These are phyloP conservation scores for Lepidopterella palustris DNA, from an alignment of 495 filamentous ascomycete genomes.

Conservation along the genomic window DNA sequence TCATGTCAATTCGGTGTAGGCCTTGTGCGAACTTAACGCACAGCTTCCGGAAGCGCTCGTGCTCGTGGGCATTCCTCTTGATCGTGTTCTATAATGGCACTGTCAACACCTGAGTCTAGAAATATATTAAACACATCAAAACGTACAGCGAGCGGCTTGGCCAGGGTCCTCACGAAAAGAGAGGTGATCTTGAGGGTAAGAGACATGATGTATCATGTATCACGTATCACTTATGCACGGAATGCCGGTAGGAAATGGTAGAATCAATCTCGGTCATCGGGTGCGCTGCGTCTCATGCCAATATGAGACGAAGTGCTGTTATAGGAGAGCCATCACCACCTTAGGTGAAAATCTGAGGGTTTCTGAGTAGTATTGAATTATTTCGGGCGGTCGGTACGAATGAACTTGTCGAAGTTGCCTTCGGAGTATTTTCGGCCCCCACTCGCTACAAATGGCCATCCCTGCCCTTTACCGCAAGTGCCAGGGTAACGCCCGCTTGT, in stretches of 20 bases:
- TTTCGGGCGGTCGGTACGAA: too few relatives aligned
- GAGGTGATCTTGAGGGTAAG: constrained; percentile 65
- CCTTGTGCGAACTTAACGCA: constrained; percentile 72
- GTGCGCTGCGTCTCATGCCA: background rate
- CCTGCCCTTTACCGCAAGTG: too few relatives aligned
- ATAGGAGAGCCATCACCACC: background rate
- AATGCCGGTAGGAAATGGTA: background rate
- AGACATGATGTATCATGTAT: constrained; percentile 40
- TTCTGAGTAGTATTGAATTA: too few relatives aligned
- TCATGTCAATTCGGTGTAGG: constrained; percentile 92
- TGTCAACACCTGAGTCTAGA: background rate
- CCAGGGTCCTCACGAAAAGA: constrained; percentile 59
- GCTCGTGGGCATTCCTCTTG: constrained; percentile 89
- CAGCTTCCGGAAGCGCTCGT: constrained; percentile 74
- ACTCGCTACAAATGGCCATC: too few relatives aligned
- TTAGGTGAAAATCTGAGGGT: background rate
- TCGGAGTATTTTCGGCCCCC: background rate
- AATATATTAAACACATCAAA: background rate
- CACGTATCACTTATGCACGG: too few relatives aligned
- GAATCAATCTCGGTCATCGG: constrained; percentile 3
- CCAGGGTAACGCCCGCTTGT: constrained; percentile 18
- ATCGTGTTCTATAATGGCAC: constrained; percentile 67
- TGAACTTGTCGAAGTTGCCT: background rate
- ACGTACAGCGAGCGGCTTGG: constrained; percentile 66
- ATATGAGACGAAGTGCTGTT: background rate